phyloP scores from a whole-genome alignment of 768 basidiomycete genomes.

The Lentinula boryana region DNA sequence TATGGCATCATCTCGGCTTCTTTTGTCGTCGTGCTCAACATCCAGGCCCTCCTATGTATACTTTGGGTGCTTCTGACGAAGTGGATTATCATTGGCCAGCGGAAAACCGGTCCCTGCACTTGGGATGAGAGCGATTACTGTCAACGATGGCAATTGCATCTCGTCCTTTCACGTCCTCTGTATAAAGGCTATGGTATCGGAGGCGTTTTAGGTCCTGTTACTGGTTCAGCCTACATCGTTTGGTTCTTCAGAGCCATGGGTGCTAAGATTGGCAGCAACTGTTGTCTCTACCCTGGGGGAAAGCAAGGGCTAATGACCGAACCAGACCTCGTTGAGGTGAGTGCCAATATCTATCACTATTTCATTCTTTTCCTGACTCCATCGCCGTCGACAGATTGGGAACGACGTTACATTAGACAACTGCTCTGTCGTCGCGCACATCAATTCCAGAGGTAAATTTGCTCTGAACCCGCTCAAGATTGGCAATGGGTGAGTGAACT shows the following conservation, averaged over 20 bases:
- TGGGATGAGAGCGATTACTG: conserved; percentile 46
- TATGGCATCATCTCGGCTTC: conserved; percentile 32
- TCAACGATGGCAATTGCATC: conserved; percentile 45
- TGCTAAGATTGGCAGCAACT: conserved; percentile 37
- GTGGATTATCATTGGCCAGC: conserved; percentile 35
- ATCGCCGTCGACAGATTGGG: conserved; percentile 24
- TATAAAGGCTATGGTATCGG: conserved; percentile 36
- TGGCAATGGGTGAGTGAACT: conserved; percentile 24
- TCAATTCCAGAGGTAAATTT: conserved; percentile 42
- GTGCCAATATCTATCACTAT: neutral
- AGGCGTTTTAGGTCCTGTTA: conserved; percentile 31
- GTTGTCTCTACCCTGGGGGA: conserved; percentile 33
- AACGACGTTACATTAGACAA: conserved; percentile 38
- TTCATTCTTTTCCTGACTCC: neutral
- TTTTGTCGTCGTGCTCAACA: conserved; percentile 31
- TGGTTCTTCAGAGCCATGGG: conserved; percentile 40
- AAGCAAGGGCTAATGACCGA: conserved; percentile 39
- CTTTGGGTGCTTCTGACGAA: conserved; percentile 37
- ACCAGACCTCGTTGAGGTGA: conserved; percentile 37
- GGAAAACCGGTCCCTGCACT: conserved; percentile 30
- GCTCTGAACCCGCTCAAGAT: conserved; percentile 36
- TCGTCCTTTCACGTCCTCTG: conserved; percentile 29
- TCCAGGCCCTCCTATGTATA: conserved; percentile 31
- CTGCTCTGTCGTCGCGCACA: conserved; percentile 41
- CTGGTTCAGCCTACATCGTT: conserved; percentile 36